Evolutionary conservation across 1,139 yeast species (phyloP), one percentile per base, ranked within the genome.

Genomic region (Geotrichum klebahnii): DNA sequence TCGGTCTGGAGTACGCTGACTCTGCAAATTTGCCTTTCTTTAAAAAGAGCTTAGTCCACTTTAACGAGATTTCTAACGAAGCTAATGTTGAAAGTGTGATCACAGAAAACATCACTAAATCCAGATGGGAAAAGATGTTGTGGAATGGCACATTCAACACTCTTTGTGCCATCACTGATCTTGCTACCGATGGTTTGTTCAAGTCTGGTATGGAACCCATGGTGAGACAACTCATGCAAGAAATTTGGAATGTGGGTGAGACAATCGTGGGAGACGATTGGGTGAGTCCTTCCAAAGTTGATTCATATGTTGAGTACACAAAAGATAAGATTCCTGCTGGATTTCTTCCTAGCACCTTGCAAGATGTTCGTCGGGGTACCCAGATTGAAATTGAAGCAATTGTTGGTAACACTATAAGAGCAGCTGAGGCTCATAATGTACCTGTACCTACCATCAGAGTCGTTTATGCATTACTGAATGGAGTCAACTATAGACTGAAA

Each of bases 131-230:
- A 29, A 59, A 59, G 48, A 50, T 59, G 20, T 47, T 59, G 32
- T 59, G 61, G 59, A 59, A 59, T 48, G 61, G 60, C 31, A 54
- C 61, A 12, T 57, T 57, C 52, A 59, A 59, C 49, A 52, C 58
- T 14, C 38, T 58, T 1, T 44, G 55, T 12, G 59, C 62, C 8
- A 42, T 58, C 24, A 44, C 56, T 10, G 52, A 57, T 37, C 48
- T 59, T 8, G 39, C 52, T 6, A 38, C 52, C 28, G 47, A 46
- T 17, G 57, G 44, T 16, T 31, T 57, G 28, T 47, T 53, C n/a
- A 56, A 46, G 1, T 34, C 53, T 14, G 59, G 56, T 1, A 6
- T 22, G 22, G 56, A 49, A 32, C 44, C 35, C 1, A 34, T 53
- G 8, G 44, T 50, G 16, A 42, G 45, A n/a, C 39, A 52, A 17